These are phyloP conservation scores for Penicillium manginii DNA, from an alignment of 495 filamentous ascomycete genomes.

Conservation along the genomic window DNA sequence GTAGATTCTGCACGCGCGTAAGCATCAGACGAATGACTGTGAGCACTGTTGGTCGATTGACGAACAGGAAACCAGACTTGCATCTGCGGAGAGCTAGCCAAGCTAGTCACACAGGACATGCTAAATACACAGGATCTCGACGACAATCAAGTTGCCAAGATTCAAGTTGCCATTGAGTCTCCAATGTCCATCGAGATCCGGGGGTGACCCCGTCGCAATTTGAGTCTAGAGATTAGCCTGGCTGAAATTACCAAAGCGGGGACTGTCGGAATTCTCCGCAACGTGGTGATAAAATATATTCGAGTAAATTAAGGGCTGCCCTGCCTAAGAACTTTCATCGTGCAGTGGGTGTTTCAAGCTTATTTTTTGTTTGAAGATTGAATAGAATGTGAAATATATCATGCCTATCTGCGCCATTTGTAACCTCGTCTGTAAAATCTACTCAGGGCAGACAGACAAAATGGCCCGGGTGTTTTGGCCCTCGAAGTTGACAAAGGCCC, in stretches of 20 bases:
- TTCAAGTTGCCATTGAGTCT: slow-evolving; percentile 46
- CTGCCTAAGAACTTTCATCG: too few species aligned
- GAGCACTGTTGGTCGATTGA: slow-evolving; percentile 1
- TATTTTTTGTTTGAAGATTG: too few species aligned
- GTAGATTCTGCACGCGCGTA: neutral
- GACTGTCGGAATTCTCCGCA: slow-evolving; percentile 10
- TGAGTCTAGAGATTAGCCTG: slow-evolving; percentile 31
- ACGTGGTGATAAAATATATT: slow-evolving; percentile 6
- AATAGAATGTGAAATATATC: too few species aligned
- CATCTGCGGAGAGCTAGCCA: slow-evolving; percentile 24
- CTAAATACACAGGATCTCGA: slow-evolving; percentile 22
- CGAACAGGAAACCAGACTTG: slow-evolving; percentile 7
- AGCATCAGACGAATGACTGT: neutral
- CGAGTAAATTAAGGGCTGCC: slow-evolving; percentile 7
- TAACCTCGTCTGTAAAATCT: too few species aligned
- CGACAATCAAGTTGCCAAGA: slow-evolving; percentile 36
- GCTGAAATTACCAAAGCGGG: slow-evolving; percentile 28
- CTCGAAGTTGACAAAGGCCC: too few species aligned
- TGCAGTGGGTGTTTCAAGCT: too few species aligned
- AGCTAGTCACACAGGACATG: slow-evolving; percentile 36
- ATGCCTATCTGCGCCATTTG: too few species aligned
- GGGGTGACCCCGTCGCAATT: slow-evolving; percentile 32
- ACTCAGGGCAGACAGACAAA: too few species aligned
- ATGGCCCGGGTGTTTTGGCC: too few species aligned
- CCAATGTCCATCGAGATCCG: slow-evolving; percentile 45